Evolutionary conservation across 2,329 filamentous ascomycete genomes (phyloP).

Genomic region (Aspergillus eucalypticola): DNA sequence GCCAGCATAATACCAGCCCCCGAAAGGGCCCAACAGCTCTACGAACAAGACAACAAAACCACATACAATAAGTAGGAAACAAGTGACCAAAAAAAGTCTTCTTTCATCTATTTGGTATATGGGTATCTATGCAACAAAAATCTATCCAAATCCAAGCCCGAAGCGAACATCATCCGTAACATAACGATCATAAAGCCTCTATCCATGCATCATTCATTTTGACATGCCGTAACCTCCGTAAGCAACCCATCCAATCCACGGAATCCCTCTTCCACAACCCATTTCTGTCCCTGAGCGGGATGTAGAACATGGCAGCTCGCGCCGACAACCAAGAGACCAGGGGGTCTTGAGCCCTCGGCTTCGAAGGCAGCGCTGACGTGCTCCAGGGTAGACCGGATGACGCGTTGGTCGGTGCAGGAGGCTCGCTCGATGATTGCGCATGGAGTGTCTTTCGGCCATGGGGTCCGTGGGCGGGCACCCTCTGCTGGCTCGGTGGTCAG

Average conservation of each 20-base stretch:
- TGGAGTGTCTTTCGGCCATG: slow-evolving; percentile 75
- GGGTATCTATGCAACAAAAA: slow-evolving; percentile 9
- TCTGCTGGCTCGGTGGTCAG: slow-evolving; percentile 51
- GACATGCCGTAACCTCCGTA: not conserved
- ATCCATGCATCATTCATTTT: not conserved
- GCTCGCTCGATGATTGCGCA: slow-evolving; percentile 93
- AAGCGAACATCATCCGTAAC: slow-evolving; percentile 20
- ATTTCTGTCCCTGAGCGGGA: slow-evolving; percentile 61
- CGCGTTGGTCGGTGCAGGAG: slow-evolving; percentile 89
- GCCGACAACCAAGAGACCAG: slow-evolving; percentile 84
- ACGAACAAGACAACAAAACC: not conserved
- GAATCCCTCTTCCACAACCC: slow-evolving; percentile 88
- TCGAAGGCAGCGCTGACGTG: slow-evolving; percentile 81
- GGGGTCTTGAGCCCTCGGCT: slow-evolving; percentile 83
- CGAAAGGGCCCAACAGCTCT: too few relatives aligned
- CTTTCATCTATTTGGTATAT: not conserved
- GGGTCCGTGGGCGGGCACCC: slow-evolving; percentile 21
- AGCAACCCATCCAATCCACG: slow-evolving; percentile 63
- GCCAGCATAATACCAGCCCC: too few relatives aligned
- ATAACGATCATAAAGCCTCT: slow-evolving; percentile 13
- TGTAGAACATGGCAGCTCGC: slow-evolving; percentile 77
- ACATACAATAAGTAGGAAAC: not conserved
- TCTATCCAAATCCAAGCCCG: not conserved
- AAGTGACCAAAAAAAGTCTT: not conserved
- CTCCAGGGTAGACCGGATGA: slow-evolving; percentile 82